Evolutionary conservation across 75 land plant species (phyloP), one percentile per base, ranked within the genome.

Genomic region (Azolla pinnata): DNA sequence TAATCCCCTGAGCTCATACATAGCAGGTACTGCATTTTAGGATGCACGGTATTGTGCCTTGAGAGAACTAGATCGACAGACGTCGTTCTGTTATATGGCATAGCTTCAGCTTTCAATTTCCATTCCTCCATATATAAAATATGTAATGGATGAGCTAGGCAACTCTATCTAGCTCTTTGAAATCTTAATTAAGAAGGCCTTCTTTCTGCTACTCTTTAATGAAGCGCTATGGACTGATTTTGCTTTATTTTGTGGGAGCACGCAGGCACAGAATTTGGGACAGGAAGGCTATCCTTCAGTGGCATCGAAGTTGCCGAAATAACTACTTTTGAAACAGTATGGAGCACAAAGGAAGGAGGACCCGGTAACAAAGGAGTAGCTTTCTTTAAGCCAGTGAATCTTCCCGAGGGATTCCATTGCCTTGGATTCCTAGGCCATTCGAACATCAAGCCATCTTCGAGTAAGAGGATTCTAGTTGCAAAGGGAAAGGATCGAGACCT

Each of bases 181-280:
- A n/a, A n/a, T 35, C 12, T 35, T 35, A 12, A 5, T 35, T 35
- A 35, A 5, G 40, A 35, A 5, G 5, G 40, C 12, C 40, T 35
- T 35, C 12, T 35, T 5, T 12, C 5, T 35, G 40, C 12, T 5
- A 12, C 40, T 35, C 12, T 5, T 35, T 5, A 35, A 12, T 35
- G 5, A 35, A 35, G 40, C 40, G 12, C 40, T n/a, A n/a, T n/a
- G n/a, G n/a, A n/a, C n/a, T n/a, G n/a, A n/a, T n/a, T n/a, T n/a
- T n/a, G 40, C 40, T 12, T 12, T 35, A 5, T 35, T 12, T 35
- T 12, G 12, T 35, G 59, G 56, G n/a, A n/a, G n/a, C n/a, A n/a
- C n/a, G n/a, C 56, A 86, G 91, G 78, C 25, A 65, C 59, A 0
- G 80, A 74, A 31, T 88, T 88, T 71, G 93, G 73, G 24, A 61